Conservation (phyloP, 371 early-diverging fungal genomes). For the Saksenaea vasiformis region DNA sequence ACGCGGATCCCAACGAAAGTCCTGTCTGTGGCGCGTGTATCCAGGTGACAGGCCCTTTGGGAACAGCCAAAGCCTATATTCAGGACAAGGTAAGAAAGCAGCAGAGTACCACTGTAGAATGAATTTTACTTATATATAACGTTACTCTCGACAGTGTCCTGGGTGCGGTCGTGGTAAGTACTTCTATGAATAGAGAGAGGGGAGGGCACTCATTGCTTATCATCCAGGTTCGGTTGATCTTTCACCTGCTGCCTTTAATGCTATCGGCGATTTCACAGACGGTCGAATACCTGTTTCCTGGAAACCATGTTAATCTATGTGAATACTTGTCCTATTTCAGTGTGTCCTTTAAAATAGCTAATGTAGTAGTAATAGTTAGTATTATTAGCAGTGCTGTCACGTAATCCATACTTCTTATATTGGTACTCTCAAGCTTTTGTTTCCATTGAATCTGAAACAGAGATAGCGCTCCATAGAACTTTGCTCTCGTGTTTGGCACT, state of each 20-base stretch:
- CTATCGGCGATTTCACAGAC: conserved; percentile 32
- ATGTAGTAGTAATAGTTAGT: background rate
- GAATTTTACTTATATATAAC: too few relatives aligned
- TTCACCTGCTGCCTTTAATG: conserved; percentile 42
- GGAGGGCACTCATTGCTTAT: background rate
- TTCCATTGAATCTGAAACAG: too few relatives aligned
- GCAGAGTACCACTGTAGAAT: background rate
- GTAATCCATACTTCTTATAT: too few relatives aligned
- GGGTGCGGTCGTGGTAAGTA: conserved; percentile 33
- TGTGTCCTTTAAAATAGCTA: background rate
- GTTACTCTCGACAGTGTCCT: conserved; percentile 33
- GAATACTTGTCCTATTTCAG: too few relatives aligned
- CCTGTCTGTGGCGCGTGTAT: conserved; percentile 50
- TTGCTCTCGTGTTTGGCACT: too few relatives aligned
- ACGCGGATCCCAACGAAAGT: conserved; percentile 43
- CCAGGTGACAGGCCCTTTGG: conserved; percentile 37
- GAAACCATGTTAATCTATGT: conserved; percentile 39
- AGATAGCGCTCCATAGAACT: too few relatives aligned
- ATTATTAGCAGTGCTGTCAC: too few relatives aligned
- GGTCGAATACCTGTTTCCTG: conserved; percentile 47
- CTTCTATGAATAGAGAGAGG: background rate
- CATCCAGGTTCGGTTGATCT: conserved; percentile 41
- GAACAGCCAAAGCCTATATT: conserved; percentile 40
- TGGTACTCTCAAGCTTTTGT: too few relatives aligned
- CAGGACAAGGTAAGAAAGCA: conserved; percentile 41